Conservation (phyloP, 108 stramenopile genomes). For the Cyclotella distinguenda region DNA sequence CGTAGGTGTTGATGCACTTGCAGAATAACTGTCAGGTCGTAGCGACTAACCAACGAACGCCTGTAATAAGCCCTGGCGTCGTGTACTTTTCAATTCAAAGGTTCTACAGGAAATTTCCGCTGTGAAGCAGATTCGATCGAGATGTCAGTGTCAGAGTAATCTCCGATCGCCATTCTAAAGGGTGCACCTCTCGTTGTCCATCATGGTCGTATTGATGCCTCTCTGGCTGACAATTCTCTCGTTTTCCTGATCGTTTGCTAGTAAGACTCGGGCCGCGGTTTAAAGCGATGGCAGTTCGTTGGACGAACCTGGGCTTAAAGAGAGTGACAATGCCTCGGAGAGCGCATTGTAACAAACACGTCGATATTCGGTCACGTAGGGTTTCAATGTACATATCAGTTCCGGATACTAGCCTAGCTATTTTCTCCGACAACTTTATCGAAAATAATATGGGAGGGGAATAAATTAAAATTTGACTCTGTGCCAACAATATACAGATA, state of each 20-base stretch:
- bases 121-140: not conserved
- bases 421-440: too few species aligned
- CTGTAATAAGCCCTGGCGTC: too few species aligned
- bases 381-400: too few species aligned
- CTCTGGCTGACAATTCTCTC: not conserved
- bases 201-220: not conserved
- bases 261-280: not conserved
- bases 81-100: conserved; percentile 3
- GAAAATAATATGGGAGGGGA: too few species aligned
- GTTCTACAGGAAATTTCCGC: too few species aligned
- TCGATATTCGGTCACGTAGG: not conserved
- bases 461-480: too few species aligned
- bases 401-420: too few species aligned
- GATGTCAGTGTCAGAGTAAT: too few species aligned
- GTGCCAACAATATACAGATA: too few species aligned
- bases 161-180: conserved; percentile 1
- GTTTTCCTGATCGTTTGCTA: not conserved
- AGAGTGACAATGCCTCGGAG: not conserved
- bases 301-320: not conserved
- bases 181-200: not conserved
- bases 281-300: conserved; percentile 18
- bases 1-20: too few species aligned
- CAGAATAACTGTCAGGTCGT: too few species aligned
- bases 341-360: not conserved
- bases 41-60: too few species aligned